phyloP scores from a whole-genome alignment of 2,329 filamentous ascomycete genomes.

The Aspergillus aculeatus region DNA sequence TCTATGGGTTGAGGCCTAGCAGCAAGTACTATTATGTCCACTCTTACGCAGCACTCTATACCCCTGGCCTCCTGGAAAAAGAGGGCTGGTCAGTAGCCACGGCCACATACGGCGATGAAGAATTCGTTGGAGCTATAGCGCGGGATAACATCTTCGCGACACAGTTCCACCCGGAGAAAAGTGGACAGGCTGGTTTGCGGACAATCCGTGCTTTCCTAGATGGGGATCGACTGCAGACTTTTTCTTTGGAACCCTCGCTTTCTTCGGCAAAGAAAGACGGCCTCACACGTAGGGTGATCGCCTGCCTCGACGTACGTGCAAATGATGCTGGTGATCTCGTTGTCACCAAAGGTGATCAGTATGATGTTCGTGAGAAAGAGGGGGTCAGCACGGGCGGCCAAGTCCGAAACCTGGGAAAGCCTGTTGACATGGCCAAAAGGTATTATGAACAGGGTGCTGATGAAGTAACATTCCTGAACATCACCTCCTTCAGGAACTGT shows the following conservation, averaged over 20 bases:
- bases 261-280: slow-evolving; percentile 54
- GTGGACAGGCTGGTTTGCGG: slow-evolving; percentile 80
- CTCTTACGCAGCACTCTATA: slow-evolving; percentile 82
- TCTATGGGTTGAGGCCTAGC: slow-evolving; percentile 75
- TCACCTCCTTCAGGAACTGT: slow-evolving; percentile 95
- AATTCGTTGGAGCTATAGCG: slow-evolving; percentile 87
- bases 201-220: slow-evolving; percentile 83
- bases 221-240: slow-evolving; percentile 59
- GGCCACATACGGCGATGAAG: slow-evolving; percentile 80
- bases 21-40: slow-evolving; percentile 99
- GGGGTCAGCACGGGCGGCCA: slow-evolving; percentile 54
- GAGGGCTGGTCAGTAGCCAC: slow-evolving; percentile 92
- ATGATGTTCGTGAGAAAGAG: slow-evolving; percentile 91
- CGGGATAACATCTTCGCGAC: slow-evolving; percentile 84
- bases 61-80: slow-evolving; percentile 68
- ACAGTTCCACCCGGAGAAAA: slow-evolving; percentile 98
- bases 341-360: slow-evolving; percentile 97
- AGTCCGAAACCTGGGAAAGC: slow-evolving; percentile 93
- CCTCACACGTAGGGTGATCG: slow-evolving; percentile 89
- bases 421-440: slow-evolving; percentile 85
- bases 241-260: slow-evolving; percentile 40
- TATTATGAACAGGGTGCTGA: slow-evolving; percentile 98
- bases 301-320: slow-evolving; percentile 89
- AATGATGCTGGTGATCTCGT: slow-evolving; percentile 95
- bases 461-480: slow-evolving; percentile 97